These are phyloP conservation scores for Diplodia corticola DNA, from an alignment of 2,329 filamentous ascomycete species.

Conservation along the genomic window DNA sequence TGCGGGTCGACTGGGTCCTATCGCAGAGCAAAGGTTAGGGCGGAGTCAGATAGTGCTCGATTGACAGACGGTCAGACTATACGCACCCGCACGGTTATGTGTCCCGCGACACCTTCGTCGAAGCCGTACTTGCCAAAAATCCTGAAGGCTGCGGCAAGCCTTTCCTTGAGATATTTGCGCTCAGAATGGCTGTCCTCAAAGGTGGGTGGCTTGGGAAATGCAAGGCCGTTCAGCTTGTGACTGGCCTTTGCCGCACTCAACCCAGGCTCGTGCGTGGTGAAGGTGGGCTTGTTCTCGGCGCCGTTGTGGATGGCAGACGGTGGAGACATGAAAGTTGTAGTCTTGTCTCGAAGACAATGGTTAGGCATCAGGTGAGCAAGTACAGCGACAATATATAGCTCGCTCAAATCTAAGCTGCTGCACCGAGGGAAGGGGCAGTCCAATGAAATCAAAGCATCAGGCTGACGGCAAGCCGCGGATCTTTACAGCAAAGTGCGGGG, in stretches of 20 bases:
- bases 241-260: conserved; percentile 32
- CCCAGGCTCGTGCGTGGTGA: conserved; percentile 36
- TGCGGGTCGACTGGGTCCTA: conserved; percentile 58
- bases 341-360: no score
- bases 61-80: background rate
- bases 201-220: conserved; percentile 36
- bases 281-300: conserved; percentile 30
- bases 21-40: background rate
- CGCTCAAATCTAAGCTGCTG: background rate
- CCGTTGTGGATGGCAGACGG: conserved; percentile 4
- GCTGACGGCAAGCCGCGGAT: background rate
- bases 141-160: conserved; percentile 41
- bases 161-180: conserved; percentile 40
- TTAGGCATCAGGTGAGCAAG: background rate
- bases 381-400: background rate
- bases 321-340: background rate
- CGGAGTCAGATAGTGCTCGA: no score
- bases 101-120: conserved; percentile 56
- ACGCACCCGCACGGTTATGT: conserved; percentile 59
- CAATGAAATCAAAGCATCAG: background rate
- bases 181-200: conserved; percentile 42
- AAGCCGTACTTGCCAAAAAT: conserved; percentile 44
- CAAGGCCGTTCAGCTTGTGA: conserved; percentile 26
- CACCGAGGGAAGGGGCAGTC: background rate
- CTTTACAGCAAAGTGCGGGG: background rate